A percentile compares a stretch with the other conserved stretches of the same genome.
Evolutionary conservation across 768 basidiomycete genomes (phyloP).

Genomic region (Cubamyces sp.): DNA sequence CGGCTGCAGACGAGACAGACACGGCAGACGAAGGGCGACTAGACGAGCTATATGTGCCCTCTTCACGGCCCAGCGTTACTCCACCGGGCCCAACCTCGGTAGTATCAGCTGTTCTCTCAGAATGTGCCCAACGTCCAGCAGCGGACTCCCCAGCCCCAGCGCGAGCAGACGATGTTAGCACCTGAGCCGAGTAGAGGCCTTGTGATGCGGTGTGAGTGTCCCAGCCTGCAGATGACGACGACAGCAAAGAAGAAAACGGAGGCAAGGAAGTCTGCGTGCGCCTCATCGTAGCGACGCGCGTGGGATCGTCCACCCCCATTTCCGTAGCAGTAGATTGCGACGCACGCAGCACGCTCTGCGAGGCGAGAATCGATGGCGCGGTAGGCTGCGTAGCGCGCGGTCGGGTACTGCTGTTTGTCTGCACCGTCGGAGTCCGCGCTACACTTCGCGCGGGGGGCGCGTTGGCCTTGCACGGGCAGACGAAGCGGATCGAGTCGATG

Average conservation of each 20-base stretch:
- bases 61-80: not conserved
- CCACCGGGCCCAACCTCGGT: too few relatives aligned
- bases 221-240: not conserved
- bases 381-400: not conserved
- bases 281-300: not conserved
- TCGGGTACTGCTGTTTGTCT: not conserved
- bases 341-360: not conserved
- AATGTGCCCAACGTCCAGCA: not conserved
- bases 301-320: not conserved
- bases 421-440: not conserved
- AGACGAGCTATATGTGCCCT: not conserved
- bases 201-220: not conserved
- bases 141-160: not conserved
- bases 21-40: not conserved
- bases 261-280: not conserved
- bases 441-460: conserved; percentile 33
- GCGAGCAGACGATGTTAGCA: not conserved
- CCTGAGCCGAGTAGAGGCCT: not conserved
- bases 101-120: too few relatives aligned
- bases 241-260: not conserved
- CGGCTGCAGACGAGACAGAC: not conserved
- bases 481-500: conserved; percentile 61
- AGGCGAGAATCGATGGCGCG: not conserved
- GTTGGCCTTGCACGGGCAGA: conserved; percentile 78
- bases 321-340: not conserved